Percentiles rank a stretch among this genome's conserved stretches.
Evolutionary conservation across 2,329 filamentous ascomycete species (phyloP).

Genomic region (Neurospora crassa): DNA sequence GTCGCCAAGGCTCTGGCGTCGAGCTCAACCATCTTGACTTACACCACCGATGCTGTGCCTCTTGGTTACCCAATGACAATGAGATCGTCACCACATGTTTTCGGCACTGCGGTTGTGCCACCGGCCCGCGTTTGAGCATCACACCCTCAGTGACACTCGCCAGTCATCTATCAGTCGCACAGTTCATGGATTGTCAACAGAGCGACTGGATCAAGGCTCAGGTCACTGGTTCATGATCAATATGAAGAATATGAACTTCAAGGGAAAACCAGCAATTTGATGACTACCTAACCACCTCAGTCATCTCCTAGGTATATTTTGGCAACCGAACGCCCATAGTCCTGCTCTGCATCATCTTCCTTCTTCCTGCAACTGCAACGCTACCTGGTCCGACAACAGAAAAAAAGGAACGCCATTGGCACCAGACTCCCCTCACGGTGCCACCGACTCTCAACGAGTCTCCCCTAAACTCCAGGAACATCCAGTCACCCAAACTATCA

Average conservation of each 20-base stretch:
- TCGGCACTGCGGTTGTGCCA: not conserved
- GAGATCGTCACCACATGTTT: not conserved
- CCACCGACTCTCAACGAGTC: not conserved
- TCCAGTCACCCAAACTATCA: too few relatives aligned
- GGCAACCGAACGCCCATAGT: not conserved
- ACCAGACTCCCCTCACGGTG: not conserved
- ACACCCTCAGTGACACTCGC: not conserved
- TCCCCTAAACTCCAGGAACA: not conserved
- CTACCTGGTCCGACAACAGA: too few relatives aligned
- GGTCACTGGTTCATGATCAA: not conserved
- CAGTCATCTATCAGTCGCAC: not conserved
- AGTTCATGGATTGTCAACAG: not conserved
- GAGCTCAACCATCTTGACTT: not conserved
- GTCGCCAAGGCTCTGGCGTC: not conserved
- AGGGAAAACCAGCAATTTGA: not conserved
- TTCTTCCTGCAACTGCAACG: not conserved
- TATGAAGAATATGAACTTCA: not conserved
- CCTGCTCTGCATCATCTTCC: not conserved
- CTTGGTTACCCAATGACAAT: not conserved
- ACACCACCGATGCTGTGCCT: not conserved
- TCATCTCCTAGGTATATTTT: not conserved
- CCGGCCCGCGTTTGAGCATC: not conserved
- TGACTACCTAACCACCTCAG: not conserved
- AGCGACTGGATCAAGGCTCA: not conserved
- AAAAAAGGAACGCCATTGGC: not conserved